Base-by-base conservation (phyloP, 2,329 filamentous ascomycete species). In the Aspergillus nomiae region DNA sequence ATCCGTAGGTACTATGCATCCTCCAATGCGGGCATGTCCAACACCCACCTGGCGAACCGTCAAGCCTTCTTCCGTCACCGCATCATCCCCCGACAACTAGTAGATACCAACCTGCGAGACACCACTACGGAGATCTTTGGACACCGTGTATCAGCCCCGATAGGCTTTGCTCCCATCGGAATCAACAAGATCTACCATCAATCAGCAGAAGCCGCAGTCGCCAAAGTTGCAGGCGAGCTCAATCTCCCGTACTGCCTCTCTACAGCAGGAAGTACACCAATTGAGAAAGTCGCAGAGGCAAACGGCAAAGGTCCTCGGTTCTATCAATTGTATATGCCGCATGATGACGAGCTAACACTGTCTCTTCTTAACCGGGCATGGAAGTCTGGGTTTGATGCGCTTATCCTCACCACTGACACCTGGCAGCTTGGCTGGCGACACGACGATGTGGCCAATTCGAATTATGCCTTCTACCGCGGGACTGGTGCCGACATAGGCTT, bases 181-280 rank as follows among this genome's bases (percentile, higher is more conserved):
- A 89, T 90, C 67, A 89, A 90, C 77, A 84, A 85, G 65, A 90
- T 89, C 68, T 89, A 89, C 76, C 82, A 89, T 67, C 80, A 82
- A 0, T 71, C 76, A 0, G 87, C 84, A 45, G 88, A 90, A 70
- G 71, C 87, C 0, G 82, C 85, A 0, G 86, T 89, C 1, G 86
- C 87, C 11, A 83, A 82, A 61, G 85, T 87, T 0, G 87, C 87
- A 0, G 81, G 81, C n/a, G 85, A 88, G 66, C 75, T 89, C 3
- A 84, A 84, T 26, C 73, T 90, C 1, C 84, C 85, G 1, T 89
- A 89, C 71, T 86, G 82, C 62, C 78, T 90, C 30, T 85, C 81
- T 28, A 88, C 87, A 0, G 87, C 87, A 0, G 85, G 85, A 0
- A 84, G 79, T 46, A 81, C 77, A 28, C 75, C 82, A 0, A 88